These are phyloP conservation scores for Melanogaster broomeanus DNA, from an alignment of 768 basidiomycete species.

Conservation along the genomic window DNA sequence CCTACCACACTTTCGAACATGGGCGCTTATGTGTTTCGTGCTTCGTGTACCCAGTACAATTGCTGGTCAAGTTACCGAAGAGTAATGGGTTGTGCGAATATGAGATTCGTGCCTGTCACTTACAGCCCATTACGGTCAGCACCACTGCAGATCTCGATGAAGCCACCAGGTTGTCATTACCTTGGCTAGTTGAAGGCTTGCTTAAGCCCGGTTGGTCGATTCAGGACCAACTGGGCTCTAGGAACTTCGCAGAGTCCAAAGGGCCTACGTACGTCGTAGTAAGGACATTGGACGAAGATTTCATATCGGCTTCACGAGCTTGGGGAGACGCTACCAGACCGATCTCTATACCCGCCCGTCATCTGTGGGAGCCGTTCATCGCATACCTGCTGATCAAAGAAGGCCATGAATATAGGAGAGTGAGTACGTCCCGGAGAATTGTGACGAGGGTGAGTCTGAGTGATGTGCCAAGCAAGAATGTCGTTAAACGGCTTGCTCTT, in stretches of 20 bases:
- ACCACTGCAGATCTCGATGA: neutral
- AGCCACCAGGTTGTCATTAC: neutral
- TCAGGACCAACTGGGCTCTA: no score
- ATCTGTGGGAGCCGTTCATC: slow-evolving; percentile 2
- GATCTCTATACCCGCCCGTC: neutral
- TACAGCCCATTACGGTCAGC: neutral
- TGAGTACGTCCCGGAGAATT: neutral
- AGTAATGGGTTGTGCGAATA: neutral
- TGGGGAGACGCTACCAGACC: neutral
- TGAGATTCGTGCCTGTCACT: neutral
- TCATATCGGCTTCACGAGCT: neutral
- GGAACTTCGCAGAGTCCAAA: neutral
- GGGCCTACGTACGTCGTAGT: neutral
- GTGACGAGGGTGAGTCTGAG: neutral
- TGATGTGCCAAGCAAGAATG: neutral
- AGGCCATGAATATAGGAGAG: neutral
- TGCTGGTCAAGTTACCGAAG: neutral
- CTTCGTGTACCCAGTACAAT: neutral
- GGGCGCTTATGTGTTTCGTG: neutral
- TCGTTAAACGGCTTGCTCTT: neutral
- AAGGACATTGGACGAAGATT: neutral
- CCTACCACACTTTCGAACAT: neutral
- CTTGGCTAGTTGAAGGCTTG: neutral
- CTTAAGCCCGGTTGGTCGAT: no score
- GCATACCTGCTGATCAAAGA: neutral